These are phyloP conservation scores for Aspergillus floridensis DNA, from an alignment of 2,329 filamentous ascomycete species.

Conservation along the genomic window DNA sequence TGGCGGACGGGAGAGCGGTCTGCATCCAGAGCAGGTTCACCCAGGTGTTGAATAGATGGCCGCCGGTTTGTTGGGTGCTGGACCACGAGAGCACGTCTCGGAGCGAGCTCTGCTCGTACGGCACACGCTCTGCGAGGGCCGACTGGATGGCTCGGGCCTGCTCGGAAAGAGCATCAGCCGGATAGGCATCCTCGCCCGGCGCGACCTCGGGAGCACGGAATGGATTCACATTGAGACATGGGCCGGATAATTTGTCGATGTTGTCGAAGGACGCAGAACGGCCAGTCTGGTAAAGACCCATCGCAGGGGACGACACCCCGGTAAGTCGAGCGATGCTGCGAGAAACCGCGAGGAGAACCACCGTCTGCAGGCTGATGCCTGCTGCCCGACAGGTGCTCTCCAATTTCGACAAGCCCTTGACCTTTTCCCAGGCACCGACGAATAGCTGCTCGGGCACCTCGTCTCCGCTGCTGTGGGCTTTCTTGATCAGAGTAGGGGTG, in stretches of 20 bases:
- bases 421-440: slow-evolving; percentile 22
- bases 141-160: slow-evolving; percentile 20
- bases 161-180: slow-evolving; percentile 3
- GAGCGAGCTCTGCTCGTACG: slow-evolving; percentile 31
- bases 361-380: slow-evolving; percentile 25
- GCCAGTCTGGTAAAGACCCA: slow-evolving; percentile 35
- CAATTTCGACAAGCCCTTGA: slow-evolving; percentile 24
- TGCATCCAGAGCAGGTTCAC: slow-evolving; percentile 35
- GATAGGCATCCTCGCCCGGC: neutral
- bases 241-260: slow-evolving; percentile 26
- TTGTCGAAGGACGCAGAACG: slow-evolving; percentile 27
- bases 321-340: slow-evolving; percentile 25
- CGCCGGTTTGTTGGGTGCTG: slow-evolving; percentile 2
- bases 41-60: slow-evolving; percentile 31
- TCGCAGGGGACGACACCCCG: slow-evolving; percentile 19
- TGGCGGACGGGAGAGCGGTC: slow-evolving; percentile 6
- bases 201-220: slow-evolving; percentile 20
- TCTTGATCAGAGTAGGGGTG: slow-evolving; percentile 21
- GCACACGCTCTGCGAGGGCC: slow-evolving; percentile 25
- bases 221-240: slow-evolving; percentile 34
- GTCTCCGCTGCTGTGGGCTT: neutral
- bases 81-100: slow-evolving; percentile 25
- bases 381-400: slow-evolving; percentile 19
- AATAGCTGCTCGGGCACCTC: slow-evolving; percentile 18
- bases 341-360: slow-evolving; percentile 30